Conservation (phyloP, 345 rosid genomes). For the Gossypium herbaceum region DNA sequence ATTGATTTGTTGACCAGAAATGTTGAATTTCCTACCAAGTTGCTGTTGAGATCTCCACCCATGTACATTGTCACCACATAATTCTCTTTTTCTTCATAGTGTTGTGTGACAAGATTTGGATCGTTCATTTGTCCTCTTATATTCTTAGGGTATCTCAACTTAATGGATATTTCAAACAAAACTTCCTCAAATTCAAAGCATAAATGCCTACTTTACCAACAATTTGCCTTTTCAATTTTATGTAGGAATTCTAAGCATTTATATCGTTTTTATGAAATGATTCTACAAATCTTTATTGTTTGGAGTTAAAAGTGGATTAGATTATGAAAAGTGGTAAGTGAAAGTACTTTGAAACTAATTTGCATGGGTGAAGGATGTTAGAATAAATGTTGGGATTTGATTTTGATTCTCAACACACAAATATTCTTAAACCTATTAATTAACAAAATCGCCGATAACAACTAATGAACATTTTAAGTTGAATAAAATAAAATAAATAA, state of each 20-base stretch:
- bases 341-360: too few species aligned
- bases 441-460: too few species aligned
- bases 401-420: too few species aligned
- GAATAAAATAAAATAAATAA: too few species aligned
- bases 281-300: too few species aligned
- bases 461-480: too few species aligned
- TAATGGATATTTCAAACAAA: background rate
- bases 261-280: too few species aligned
- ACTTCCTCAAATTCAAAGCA: background rate
- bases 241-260: background rate
- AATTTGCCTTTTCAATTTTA: background rate
- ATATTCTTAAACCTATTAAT: too few species aligned
- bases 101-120: background rate
- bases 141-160: background rate
- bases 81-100: background rate
- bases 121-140: background rate
- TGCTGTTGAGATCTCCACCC: background rate
- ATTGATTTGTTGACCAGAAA: constrained; percentile 9
- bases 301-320: too few species aligned
- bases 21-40: background rate
- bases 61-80: background rate
- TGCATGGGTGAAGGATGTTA: too few species aligned
- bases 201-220: background rate
- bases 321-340: too few species aligned
- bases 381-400: too few species aligned